Evolutionary conservation across 345 rosid species (phyloP).

Genomic region (Eutrema japonicum): DNA sequence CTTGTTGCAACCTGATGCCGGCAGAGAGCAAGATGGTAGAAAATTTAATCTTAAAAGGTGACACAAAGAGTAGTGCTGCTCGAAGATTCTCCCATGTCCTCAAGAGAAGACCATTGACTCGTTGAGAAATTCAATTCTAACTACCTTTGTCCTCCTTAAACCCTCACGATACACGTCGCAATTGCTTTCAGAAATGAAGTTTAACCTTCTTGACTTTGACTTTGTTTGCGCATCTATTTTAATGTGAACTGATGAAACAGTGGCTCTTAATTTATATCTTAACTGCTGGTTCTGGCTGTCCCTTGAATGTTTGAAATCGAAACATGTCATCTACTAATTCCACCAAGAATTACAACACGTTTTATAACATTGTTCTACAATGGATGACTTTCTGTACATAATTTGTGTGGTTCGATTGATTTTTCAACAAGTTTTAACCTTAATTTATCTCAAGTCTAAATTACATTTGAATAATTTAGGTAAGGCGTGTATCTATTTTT

Average conservation of each 20-base stretch:
- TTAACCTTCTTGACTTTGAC: too few relatives aligned
- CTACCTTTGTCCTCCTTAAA: not conserved
- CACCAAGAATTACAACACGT: not conserved
- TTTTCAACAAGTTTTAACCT: not conserved
- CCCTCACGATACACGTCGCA: not conserved
- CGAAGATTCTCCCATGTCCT: not conserved
- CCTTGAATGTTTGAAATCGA: too few relatives aligned
- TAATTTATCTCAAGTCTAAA: too few relatives aligned
- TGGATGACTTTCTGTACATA: not conserved
- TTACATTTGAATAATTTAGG: too few relatives aligned
- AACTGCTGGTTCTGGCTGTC: constrained; percentile 12
- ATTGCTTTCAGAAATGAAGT: too few relatives aligned
- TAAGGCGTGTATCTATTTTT: not conserved
- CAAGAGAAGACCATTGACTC: not conserved
- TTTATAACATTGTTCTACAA: not conserved
- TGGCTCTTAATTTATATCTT: constrained; percentile 1
- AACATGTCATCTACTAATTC: constrained; percentile 21
- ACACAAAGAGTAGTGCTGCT: not conserved
- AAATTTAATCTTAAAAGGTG: not conserved
- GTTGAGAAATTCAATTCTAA: not conserved
- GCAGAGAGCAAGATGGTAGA: constrained; percentile 5
- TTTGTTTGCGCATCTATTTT: not conserved
- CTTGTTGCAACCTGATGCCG: not conserved
- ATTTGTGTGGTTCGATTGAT: not conserved
- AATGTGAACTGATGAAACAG: not conserved